Evolutionary conservation across 1,139 yeast genomes (phyloP), one percentile per base, ranked within the genome.

Genomic region (Suhomyces wounanorum): DNA sequence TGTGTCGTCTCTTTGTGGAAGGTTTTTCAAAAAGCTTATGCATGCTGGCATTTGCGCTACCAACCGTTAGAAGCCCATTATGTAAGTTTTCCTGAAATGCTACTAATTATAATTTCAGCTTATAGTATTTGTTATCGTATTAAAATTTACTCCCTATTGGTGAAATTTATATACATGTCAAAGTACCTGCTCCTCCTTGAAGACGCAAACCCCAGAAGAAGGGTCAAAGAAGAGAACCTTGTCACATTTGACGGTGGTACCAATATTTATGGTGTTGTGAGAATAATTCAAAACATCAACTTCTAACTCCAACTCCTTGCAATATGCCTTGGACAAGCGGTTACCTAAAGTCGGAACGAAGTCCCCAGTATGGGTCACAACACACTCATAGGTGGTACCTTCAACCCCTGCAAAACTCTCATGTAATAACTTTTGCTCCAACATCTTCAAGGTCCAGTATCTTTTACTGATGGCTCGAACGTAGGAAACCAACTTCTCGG

Each of bases 241-340:
- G 28, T 76, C 68, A 50, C 83, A 77, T 21, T 69, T 61, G 8
- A 79, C 52, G 36, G 70, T 68, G 44, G 72, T 73, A 2, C 87
- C 87, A n/a, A 79, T 61, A 23, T 63, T 57, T 1, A 66, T 56
- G 6, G 58, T 60, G 9, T 57, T 52, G 13, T 59, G 59, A 4
- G 51, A 47, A 8, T 56, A 54, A 4, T 64, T 52, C 21, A 68
- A 49, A 7, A 81, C 62, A 13, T 77, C 76, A n/a, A 80, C 77
- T 49, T 75, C 78, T 9, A 79, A 56, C n/a, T 73, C 79, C 47
- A 78, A 58, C n/a, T 78, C 78, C 47, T 63, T 52, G 55, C 84
- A 79, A 56, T 70, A 80, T 0, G 72, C 83, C 38, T 47, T 58
- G 8, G 63, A 56, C 2, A 66, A 26, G 11, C 55, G 55, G 23